Base-by-base conservation (phyloP, 805 yeast genomes). In the Ogataea polymorpha region DNA sequence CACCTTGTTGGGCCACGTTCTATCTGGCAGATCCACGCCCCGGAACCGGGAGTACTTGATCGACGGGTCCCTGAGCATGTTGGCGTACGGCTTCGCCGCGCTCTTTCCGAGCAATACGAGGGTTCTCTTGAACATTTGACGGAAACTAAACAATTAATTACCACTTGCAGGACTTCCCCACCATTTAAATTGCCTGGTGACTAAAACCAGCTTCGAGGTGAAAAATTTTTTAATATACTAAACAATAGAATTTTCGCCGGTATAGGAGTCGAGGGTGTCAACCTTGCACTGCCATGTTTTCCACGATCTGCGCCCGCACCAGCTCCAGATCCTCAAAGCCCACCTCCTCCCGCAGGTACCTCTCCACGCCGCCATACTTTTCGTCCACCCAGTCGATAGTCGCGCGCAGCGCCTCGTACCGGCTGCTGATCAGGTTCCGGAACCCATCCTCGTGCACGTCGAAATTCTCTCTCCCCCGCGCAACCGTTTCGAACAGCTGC, bases 21-120 rank as follows among this genome's bases (percentile, higher is more conserved):
- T 72, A 58, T 81, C 74, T 20, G 78, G 75, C 41, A 83, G 66
- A 14, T 72, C 58, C 27, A 82, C 69, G 21, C 77, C 75, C 42
- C 72, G 68, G 51, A 76, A 78, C 16, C 82, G 67, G 14, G 66
- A 65, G 61, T 83, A 83, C 60, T 83, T 83, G 23, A 51, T 51
- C 20, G 84, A 77, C 2, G 91, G 90, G 49, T 83, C 88, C 50
- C 66, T 75, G 38, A 86, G 72, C 91, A 85, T 84, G 47, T 59
- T 56, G n/a, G 56, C 52, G 49, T 56, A 61, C 16, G 64, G 54
- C 15, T 49, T 56, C 37, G 49, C 51, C 3, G 59, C 23, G 17
- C 62, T 48, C 49, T 59, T 55, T 40, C 59, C 62, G 34, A 59
- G 46, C 35, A 51, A 38, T 13, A 49, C 56, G 14, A 53, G 33